A percentile compares a stretch with the other conserved stretches of the same genome.
These are phyloP conservation scores for Coemansia interrupta DNA, from an alignment of 192 early-diverging fungal genomes.

Conservation along the genomic window DNA sequence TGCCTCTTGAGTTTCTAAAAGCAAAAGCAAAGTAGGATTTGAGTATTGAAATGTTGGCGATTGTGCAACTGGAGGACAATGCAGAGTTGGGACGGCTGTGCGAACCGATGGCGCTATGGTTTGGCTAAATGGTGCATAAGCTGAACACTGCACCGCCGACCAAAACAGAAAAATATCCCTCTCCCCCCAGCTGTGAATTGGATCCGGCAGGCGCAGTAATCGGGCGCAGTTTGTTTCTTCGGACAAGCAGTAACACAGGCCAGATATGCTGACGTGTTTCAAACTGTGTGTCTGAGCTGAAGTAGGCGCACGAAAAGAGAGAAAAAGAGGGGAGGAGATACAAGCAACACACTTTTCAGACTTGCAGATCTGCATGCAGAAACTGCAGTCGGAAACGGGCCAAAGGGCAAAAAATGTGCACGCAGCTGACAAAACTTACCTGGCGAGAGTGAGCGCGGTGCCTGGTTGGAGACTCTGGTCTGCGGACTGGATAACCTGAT, in stretches of 20 bases:
- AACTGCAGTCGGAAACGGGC: too few relatives aligned
- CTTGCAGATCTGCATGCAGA: too few relatives aligned
- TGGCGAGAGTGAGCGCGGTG: conserved; percentile 20
- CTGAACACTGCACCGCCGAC: too few relatives aligned
- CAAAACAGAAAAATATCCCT: too few relatives aligned
- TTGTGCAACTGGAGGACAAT: not conserved
- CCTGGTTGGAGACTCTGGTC: conserved; percentile 22
- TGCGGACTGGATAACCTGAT: conserved; percentile 44
- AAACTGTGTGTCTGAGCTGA: not conserved
- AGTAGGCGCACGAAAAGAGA: not conserved
- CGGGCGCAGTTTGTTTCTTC: not conserved
- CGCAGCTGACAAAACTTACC: conserved; percentile 29
- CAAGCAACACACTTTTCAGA: too few relatives aligned
- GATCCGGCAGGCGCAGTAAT: conserved; percentile 1
- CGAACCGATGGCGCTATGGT: too few relatives aligned
- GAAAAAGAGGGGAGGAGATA: not conserved
- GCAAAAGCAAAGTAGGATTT: conserved; percentile 2
- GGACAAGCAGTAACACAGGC: conserved; percentile 2
- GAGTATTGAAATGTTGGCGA: not conserved
- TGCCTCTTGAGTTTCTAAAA: conserved; percentile 18
- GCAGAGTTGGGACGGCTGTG: too few relatives aligned
- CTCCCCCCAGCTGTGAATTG: not conserved
- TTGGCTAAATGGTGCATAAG: too few relatives aligned
- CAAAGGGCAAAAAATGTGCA: not conserved
- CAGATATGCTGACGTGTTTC: not conserved